Conservation (phyloP, 371 early-diverging fungal genomes). For the Mucor piriformis region DNA sequence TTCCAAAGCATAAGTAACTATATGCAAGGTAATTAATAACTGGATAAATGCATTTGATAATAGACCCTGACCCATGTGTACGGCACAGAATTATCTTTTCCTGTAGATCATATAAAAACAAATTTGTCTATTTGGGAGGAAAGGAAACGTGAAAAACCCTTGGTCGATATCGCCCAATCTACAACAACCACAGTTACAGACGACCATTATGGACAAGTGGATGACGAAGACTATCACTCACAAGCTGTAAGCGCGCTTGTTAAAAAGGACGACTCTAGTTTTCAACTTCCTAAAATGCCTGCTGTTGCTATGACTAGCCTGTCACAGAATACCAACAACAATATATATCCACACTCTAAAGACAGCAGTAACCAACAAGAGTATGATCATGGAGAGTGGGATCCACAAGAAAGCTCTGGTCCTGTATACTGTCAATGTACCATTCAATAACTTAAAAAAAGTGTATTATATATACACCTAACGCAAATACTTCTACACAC, state of each 20-base stretch:
- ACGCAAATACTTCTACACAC: not conserved
- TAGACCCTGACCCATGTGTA: not conserved
- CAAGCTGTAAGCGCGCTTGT: conserved; percentile 15
- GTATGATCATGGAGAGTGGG: conserved; percentile 21
- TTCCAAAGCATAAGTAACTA: conserved; percentile 56
- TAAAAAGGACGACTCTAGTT: conserved; percentile 7
- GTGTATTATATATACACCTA: conserved; percentile 1
- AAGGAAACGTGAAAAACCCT: conserved; percentile 29
- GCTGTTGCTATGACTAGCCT: conserved; percentile 36
- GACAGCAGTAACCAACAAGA: conserved; percentile 2
- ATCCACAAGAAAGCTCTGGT: conserved; percentile 22
- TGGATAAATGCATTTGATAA: not conserved
- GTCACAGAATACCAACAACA: conserved; percentile 5
- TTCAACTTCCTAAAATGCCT: conserved; percentile 33
- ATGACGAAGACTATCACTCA: conserved; percentile 20
- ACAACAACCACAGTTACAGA: not conserved
- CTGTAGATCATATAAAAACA: conserved; percentile 41
- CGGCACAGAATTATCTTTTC: conserved; percentile 38
- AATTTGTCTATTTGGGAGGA: conserved; percentile 46
- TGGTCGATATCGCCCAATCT: conserved; percentile 2
- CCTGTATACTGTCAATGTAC: conserved; percentile 42
- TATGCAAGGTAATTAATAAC: conserved; percentile 31
- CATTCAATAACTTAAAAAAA: conserved; percentile 34
- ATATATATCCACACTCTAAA: conserved; percentile 14
- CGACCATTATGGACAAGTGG: not conserved